A percentile compares a stretch with the other conserved stretches of the same genome.
These are phyloP conservation scores for Rhizopogon vinicolor DNA, from an alignment of 768 basidiomycete genomes.

Conservation along the genomic window DNA sequence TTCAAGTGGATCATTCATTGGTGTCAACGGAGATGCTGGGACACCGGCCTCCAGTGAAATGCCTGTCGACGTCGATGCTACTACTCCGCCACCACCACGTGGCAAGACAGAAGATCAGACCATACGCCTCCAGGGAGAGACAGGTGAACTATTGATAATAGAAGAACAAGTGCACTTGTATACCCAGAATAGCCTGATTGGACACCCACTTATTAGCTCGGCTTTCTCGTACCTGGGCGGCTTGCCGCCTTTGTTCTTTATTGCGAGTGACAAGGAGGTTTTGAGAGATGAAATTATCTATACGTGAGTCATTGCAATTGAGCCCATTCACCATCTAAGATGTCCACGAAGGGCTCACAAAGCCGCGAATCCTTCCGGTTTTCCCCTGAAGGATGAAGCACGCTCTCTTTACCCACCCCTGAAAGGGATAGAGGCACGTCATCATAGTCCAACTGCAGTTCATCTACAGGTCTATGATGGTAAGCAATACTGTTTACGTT, in stretches of 20 bases:
- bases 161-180: conserved; percentile 83
- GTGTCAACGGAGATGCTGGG: conserved; percentile 3
- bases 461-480: conserved; percentile 95
- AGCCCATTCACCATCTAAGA: not conserved
- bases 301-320: conserved; percentile 36
- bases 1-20: conserved; percentile 7
- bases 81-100: conserved; percentile 36
- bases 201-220: conserved; percentile 82
- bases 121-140: conserved; percentile 37
- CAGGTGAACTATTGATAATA: conserved; percentile 52
- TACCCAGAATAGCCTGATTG: conserved; percentile 69
- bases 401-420: conserved; percentile 54
- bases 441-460: conserved; percentile 64
- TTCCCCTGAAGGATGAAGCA: conserved; percentile 41
- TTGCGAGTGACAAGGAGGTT: conserved; percentile 88
- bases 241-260: conserved; percentile 79
- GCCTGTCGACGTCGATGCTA: conserved; percentile 47
- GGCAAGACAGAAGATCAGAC: conserved; percentile 36
- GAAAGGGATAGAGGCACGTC: conserved; percentile 46
- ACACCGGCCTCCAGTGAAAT: conserved; percentile 21
- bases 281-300: conserved; percentile 91
- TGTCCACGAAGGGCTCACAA: conserved; percentile 70
- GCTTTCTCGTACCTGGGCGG: conserved; percentile 83
- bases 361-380: conserved; percentile 79
- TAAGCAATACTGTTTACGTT: conserved; percentile 18